Evolutionary conservation across 2,329 filamentous ascomycete species (phyloP).

Genomic region (Apiospora malaysiana): DNA sequence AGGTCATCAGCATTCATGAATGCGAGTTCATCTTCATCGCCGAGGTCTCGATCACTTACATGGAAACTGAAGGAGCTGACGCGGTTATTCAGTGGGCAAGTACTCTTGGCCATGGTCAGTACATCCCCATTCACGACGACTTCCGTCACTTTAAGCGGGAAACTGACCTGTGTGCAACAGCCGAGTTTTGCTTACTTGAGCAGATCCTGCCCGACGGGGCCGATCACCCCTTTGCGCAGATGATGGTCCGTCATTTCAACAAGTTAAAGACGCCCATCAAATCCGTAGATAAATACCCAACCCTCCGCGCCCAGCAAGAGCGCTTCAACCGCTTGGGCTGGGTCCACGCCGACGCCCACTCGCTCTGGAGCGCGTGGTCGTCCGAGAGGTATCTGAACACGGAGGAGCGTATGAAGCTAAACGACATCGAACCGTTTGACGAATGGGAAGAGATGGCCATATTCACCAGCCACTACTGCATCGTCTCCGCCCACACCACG

Average conservation of each 20-base stretch:
- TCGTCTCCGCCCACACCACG: conserved; percentile 66
- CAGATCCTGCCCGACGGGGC: conserved; percentile 82
- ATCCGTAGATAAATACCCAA: conserved; percentile 74
- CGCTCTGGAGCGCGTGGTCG: conserved; percentile 84
- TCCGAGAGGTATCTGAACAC: conserved; percentile 68
- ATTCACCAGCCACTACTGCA: conserved; percentile 83
- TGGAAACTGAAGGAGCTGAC: conserved; percentile 77
- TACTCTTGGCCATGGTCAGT: conserved; percentile 68
- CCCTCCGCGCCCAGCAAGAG: conserved; percentile 65
- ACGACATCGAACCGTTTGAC: conserved; percentile 83
- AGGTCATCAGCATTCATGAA: conserved; percentile 61
- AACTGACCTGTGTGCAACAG: conserved; percentile 43
- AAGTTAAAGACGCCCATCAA: conserved; percentile 82
- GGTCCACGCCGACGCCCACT: conserved; percentile 64
- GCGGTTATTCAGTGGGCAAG: conserved; percentile 80
- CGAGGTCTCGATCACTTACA: conserved; percentile 91
- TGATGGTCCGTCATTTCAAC: conserved; percentile 83
- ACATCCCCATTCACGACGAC: background rate
- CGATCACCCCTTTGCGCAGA: conserved; percentile 81
- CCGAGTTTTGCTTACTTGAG: conserved; percentile 85
- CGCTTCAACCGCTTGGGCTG: conserved; percentile 77
- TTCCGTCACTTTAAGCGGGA: conserved; percentile 14
- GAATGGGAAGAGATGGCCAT: conserved; percentile 95
- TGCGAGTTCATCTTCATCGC: conserved; percentile 79
- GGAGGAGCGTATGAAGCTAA: conserved; percentile 65